phyloP scores from a whole-genome alignment of 257 asterid species.

The Capsicum rhomboideum region DNA sequence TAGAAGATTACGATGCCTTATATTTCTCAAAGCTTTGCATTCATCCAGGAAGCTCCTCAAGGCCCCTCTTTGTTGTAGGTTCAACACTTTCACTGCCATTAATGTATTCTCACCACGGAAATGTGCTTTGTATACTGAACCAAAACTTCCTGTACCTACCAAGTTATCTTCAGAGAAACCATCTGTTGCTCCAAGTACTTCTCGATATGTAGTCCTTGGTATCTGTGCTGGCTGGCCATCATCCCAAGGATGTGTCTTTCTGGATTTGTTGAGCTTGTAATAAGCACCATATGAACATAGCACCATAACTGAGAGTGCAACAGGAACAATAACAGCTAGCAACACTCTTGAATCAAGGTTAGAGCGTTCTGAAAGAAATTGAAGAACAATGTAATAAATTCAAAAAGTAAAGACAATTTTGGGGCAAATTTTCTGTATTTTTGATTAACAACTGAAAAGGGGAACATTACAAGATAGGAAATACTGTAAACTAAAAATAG shows the following conservation, averaged over 20 bases:
- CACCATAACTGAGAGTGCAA: slow-evolving; percentile 1
- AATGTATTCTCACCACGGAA: not conserved
- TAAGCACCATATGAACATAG: not conserved
- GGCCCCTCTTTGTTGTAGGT: slow-evolving; percentile 19
- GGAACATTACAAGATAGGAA: too few relatives aligned
- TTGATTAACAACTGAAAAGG: too few relatives aligned
- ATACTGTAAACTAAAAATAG: too few relatives aligned
- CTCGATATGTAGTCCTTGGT: slow-evolving; percentile 16
- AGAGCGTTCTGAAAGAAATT: too few relatives aligned
- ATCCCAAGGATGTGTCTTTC: not conserved
- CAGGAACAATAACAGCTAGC: slow-evolving; percentile 1
- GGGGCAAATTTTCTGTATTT: too few relatives aligned
- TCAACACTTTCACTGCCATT: slow-evolving; percentile 29
- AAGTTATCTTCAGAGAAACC: slow-evolving; percentile 24
- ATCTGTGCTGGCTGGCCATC: not conserved
- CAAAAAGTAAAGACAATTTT: too few relatives aligned
- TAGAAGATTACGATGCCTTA: slow-evolving; percentile 28
- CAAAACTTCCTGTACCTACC: slow-evolving; percentile 28
- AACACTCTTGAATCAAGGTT: not conserved
- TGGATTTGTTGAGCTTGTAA: not conserved
- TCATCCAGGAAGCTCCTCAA: slow-evolving; percentile 28
- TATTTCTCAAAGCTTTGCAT: slow-evolving; percentile 18
- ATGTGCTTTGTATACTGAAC: slow-evolving; percentile 27
- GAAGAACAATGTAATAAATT: too few relatives aligned
- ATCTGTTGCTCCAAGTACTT: slow-evolving; percentile 17